phyloP scores from a whole-genome alignment of 805 yeast species.

The Candida methanosorbosa region DNA sequence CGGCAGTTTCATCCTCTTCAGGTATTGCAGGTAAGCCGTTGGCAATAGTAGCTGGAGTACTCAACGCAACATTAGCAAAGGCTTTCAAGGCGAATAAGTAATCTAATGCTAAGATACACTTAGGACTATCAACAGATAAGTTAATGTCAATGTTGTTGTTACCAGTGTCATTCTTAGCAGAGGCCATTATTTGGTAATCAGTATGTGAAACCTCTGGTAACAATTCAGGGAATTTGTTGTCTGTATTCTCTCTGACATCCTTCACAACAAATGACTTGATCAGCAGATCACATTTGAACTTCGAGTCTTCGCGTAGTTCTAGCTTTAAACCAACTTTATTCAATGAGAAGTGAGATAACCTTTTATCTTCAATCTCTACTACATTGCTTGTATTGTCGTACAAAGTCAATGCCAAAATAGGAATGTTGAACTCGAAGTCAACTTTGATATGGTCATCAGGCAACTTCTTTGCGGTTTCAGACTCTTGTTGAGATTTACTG shows the following conservation, averaged over 20 bases:
- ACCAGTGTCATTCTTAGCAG: slow-evolving; percentile 31
- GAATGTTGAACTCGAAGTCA: slow-evolving; percentile 48
- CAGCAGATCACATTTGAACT: slow-evolving; percentile 50
- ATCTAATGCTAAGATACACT: slow-evolving; percentile 75
- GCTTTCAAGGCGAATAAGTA: slow-evolving; percentile 69
- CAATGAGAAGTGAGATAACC: slow-evolving; percentile 51
- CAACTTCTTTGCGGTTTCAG: not conserved
- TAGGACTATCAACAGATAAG: slow-evolving; percentile 72
- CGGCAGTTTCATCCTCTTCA: slow-evolving; percentile 5
- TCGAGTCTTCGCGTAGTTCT: slow-evolving; percentile 42
- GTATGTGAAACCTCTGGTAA: slow-evolving; percentile 62
- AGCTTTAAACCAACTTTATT: slow-evolving; percentile 48
- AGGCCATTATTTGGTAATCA: slow-evolving; percentile 64
- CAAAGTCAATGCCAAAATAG: slow-evolving; percentile 52
- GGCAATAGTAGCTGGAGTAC: slow-evolving; percentile 1
- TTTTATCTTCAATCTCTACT: slow-evolving; percentile 26
- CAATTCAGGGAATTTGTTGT: slow-evolving; percentile 69
- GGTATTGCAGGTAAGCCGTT: slow-evolving; percentile 1
- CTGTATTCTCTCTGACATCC: slow-evolving; percentile 56
- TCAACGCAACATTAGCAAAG: slow-evolving; percentile 47
- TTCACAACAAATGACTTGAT: slow-evolving; percentile 68
- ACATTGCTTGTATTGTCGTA: slow-evolving; percentile 41
- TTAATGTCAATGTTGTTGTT: slow-evolving; percentile 22
- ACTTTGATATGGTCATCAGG: slow-evolving; percentile 28
- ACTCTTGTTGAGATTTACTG: not conserved